These are phyloP conservation scores for Didymella pomorum DNA, from an alignment of 2,329 filamentous ascomycete genomes.

Conservation along the genomic window DNA sequence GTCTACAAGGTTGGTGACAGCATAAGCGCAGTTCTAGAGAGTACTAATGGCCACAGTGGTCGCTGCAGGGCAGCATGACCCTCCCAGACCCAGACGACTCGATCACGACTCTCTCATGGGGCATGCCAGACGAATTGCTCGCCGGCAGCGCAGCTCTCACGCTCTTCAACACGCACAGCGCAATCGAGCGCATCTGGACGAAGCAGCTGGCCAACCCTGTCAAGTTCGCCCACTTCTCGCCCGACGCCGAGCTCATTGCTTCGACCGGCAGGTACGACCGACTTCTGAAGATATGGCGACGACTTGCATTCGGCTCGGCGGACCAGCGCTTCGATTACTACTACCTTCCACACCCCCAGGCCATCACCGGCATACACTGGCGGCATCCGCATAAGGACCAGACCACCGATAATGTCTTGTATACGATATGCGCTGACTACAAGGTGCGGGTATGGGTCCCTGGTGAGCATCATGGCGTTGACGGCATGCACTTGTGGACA, in stretches of 20 bases:
- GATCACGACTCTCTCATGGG: constrained; percentile 80
- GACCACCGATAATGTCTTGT: constrained; percentile 83
- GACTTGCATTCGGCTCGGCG: constrained; percentile 81
- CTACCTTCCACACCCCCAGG: constrained; percentile 83
- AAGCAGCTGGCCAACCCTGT: constrained; percentile 75
- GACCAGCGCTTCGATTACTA: constrained; percentile 89
- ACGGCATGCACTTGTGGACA: constrained; percentile 80
- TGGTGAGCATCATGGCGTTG: constrained; percentile 73
- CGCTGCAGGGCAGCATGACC: constrained; percentile 67
- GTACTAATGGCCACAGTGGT: constrained; percentile 59
- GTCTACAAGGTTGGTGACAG: constrained; percentile 70
- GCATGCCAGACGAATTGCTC: constrained; percentile 82
- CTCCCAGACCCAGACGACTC: constrained; percentile 56
- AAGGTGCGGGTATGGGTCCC: constrained; percentile 84
- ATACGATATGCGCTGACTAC: constrained; percentile 85
- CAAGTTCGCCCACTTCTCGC: constrained; percentile 80
- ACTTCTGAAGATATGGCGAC: constrained; percentile 91
- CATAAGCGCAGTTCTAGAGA: constrained; percentile 18
- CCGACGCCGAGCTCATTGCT: constrained; percentile 86
- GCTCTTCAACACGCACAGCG: constrained; percentile 68
- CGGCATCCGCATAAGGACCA: constrained; percentile 78
- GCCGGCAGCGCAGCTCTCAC: constrained; percentile 74
- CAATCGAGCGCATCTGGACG: constrained; percentile 72
- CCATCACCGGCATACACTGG: constrained; percentile 88
- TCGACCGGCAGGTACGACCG: constrained; percentile 80